Base-by-base conservation (phyloP, 2,329 filamentous ascomycete species). In the Sporothrix pallida region DNA sequence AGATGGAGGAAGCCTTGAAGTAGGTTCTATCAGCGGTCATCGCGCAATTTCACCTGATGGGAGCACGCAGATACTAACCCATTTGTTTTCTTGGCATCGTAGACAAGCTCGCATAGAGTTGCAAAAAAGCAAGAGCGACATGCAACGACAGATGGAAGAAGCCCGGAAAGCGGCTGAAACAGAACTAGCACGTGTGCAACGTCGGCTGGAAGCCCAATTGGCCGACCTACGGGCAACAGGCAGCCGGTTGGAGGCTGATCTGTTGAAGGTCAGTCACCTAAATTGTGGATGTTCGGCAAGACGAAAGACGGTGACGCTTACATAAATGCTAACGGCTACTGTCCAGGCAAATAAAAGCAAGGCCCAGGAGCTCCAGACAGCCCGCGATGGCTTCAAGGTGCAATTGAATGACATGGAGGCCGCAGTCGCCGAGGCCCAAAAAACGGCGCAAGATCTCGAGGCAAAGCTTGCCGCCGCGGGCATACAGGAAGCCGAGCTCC, bases 181-280 rank as follows among this genome's bases (percentile, higher is more conserved):
- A 2, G 87, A 90, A 72, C 78, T 82, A 0, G 86, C 88, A 67
- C 84, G 86, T 50, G 79, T 83, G 2, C 83, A 83, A 71, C 83
- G 84, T 42, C 82, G 86, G 58, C 80, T 82, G 37, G 90, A 92
- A 60, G 88, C 87, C 0, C 90, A 93, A 77, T 84, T 87, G 70
- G 86, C 88, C n/a, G 89, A 91, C 75, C 81, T 93, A 13, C 87
- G 87, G 77, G 86, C 86, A 31, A 90, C 85, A 1, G 86, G 92
- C 42, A 88, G 86, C 72, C 85, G 86, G 62, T 82, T 94, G 17
- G 88, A 92, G 79, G 87, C 88, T 48, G 88, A 90, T 76, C 76
- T 91, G 13, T 85, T 89, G 80, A 91, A 90, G 84, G 88, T 87
- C 79, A 72, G 70, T 23, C n/a, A 20, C 17, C 26, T 17, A 1